phyloP scores from a whole-genome alignment of 345 rosid genomes.

The Populus simonii region DNA sequence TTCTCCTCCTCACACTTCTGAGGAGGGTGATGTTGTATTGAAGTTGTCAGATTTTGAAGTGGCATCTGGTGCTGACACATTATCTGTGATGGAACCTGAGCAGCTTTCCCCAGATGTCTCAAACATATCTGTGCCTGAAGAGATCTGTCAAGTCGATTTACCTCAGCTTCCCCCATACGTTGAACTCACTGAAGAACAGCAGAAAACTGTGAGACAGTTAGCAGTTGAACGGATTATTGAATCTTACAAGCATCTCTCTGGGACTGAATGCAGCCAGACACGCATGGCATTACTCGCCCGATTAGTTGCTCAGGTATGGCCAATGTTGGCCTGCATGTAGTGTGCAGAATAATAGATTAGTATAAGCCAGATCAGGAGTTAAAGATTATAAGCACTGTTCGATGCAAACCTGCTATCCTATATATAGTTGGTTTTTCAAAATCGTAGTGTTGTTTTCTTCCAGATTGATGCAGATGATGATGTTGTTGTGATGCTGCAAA shows the following conservation, averaged over 20 bases:
- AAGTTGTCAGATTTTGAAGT: constrained; percentile 44
- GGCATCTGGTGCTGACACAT: constrained; percentile 38
- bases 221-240: constrained; percentile 72
- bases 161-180: constrained; percentile 64
- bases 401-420: constrained; percentile 2
- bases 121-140: constrained; percentile 50
- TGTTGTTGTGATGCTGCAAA: constrained; percentile 56
- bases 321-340: no score
- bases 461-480: constrained; percentile 82
- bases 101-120: constrained; percentile 43
- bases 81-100: constrained; percentile 46
- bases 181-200: constrained; percentile 65
- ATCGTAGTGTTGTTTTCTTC: constrained; percentile 11
- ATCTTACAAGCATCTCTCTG: constrained; percentile 56
- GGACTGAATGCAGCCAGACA: constrained; percentile 46
- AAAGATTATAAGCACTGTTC: background rate
- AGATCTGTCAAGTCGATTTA: constrained; percentile 51
- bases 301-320: constrained; percentile 72
- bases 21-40: constrained; percentile 41
- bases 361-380: background rate
- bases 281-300: constrained; percentile 78
- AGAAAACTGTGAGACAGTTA: constrained; percentile 45
- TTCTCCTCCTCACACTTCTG: constrained; percentile 47
- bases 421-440: constrained; percentile 10
- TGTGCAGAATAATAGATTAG: no score